Base-by-base conservation (phyloP, 2,329 filamentous ascomycete genomes). In the Magnaporthales sp. region DNA sequence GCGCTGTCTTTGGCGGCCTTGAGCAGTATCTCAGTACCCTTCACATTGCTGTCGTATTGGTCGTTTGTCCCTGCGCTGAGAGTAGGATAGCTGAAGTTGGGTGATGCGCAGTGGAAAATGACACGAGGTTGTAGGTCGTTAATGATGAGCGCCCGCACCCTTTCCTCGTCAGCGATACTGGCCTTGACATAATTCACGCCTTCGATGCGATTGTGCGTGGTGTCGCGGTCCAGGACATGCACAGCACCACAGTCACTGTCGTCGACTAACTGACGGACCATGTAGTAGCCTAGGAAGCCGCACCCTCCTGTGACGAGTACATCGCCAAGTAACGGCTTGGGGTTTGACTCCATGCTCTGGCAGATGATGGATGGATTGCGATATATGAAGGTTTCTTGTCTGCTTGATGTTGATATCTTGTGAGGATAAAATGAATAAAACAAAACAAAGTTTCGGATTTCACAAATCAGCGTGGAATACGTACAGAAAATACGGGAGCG, bases 71-170 rank as follows among this genome's bases (percentile, higher is more conserved):
- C 66, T 8, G 67, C 67, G 2, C 19, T 22, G 10, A 29, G 56
- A 24, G 67, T 69, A 0, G 71, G 74, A n/a, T 72, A 68, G 0
- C 68, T 68, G 7, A 72, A 71, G 7, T 68, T 69, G 1, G 76
- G 75, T 26, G 76, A 76, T 0, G 75, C 75, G 1, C 69, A 68
- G 66, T 79, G 75, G 60, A 78, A 74, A 58, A 79, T 69, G 29
- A 74, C 73, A 9, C 61, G 67, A 0, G 77, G 76, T 11, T 68
- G 67, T 6, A 73, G 67, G 0, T 69, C 61, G 6, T 68, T 54
- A 1, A 78, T 62, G 24, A 60, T 19, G 1, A 76, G n/a, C 0
- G 61, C n/a, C 1, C 60, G 32, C 4, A 75, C 67, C 6, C 63
- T 66, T 0, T 64, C 5, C 22, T 64, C 46, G 19, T 75, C 71